These are phyloP conservation scores for Xylariaceae sp. DNA, from an alignment of 2,329 filamentous ascomycete genomes.

Conservation along the genomic window DNA sequence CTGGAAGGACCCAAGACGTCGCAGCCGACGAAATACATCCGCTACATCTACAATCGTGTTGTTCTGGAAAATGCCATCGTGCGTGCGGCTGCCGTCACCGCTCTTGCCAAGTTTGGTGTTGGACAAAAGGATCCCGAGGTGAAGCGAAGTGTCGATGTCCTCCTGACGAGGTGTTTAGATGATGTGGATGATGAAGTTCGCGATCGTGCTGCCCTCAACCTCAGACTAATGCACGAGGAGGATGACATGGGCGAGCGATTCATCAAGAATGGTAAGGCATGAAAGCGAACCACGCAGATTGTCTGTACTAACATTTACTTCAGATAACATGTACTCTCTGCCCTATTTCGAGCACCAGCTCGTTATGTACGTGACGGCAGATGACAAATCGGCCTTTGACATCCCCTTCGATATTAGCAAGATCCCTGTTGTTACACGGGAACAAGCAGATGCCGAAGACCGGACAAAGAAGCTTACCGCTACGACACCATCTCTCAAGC, in stretches of 20 bases:
- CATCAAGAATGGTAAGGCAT: conserved; percentile 78
- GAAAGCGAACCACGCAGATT: background rate
- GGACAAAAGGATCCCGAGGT: conserved; percentile 95
- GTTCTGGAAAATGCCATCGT: conserved; percentile 97
- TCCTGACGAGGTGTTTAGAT: conserved; percentile 90
- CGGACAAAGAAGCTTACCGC: conserved; percentile 95
- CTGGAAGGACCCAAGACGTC: conserved; percentile 92
- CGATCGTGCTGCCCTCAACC: conserved; percentile 88
- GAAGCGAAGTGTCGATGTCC: conserved; percentile 89
- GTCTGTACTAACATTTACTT: conserved; percentile 19
- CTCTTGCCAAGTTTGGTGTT: conserved; percentile 94
- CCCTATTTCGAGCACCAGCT: conserved; percentile 95
- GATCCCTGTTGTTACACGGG: conserved; percentile 89
- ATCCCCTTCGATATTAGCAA: conserved; percentile 85
- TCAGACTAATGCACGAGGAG: conserved; percentile 88
- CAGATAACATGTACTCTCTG: conserved; percentile 92
- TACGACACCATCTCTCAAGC: conserved; percentile 88
- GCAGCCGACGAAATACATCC: conserved; percentile 96
- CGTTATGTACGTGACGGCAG: conserved; percentile 94
- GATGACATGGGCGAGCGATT: conserved; percentile 83
- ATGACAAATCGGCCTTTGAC: conserved; percentile 81
- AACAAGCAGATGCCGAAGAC: conserved; percentile 94
- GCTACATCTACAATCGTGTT: conserved; percentile 98
- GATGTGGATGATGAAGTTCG: conserved; percentile 97
- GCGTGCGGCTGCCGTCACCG: conserved; percentile 90